These are phyloP conservation scores for Dillenia turbinata DNA, from an alignment of 164 flowering plant species.

Conservation along the genomic window DNA sequence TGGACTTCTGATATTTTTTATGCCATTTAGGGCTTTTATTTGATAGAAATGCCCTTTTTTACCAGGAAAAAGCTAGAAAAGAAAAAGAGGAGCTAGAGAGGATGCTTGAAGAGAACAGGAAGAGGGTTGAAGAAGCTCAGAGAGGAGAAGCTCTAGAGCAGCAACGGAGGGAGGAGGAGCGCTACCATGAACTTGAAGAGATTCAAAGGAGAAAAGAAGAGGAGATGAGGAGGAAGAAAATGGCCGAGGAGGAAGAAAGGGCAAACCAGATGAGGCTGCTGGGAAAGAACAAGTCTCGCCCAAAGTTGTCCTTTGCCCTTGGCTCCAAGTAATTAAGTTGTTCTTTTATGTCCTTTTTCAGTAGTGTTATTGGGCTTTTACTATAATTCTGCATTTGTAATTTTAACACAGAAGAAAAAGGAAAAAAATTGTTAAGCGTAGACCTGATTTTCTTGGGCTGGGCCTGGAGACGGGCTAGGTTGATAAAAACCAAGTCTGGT, in stretches of 20 bases:
- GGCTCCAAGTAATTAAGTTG: conserved; percentile 55
- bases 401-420: no score
- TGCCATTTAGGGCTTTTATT: neutral
- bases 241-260: conserved; percentile 87
- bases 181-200: conserved; percentile 76
- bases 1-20: no score
- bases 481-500: no score
- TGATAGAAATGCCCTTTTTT: neutral
- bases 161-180: conserved; percentile 78
- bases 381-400: no score
- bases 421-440: neutral
- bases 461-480: no score
- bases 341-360: no score
- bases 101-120: conserved; percentile 79
- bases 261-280: conserved; percentile 71
- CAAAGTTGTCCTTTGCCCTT: conserved; percentile 85
- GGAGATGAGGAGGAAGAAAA: conserved; percentile 79
- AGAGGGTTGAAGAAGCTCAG: conserved; percentile 80
- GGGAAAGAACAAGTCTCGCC: conserved; percentile 95
- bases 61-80: conserved; percentile 69
- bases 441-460: no score
- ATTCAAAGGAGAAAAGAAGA: conserved; percentile 88
- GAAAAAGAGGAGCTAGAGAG: conserved; percentile 86
- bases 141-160: conserved; percentile 81
- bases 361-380: no score